phyloP scores from a whole-genome alignment of 23 red algal species.

The Agarophyton chilense region DNA sequence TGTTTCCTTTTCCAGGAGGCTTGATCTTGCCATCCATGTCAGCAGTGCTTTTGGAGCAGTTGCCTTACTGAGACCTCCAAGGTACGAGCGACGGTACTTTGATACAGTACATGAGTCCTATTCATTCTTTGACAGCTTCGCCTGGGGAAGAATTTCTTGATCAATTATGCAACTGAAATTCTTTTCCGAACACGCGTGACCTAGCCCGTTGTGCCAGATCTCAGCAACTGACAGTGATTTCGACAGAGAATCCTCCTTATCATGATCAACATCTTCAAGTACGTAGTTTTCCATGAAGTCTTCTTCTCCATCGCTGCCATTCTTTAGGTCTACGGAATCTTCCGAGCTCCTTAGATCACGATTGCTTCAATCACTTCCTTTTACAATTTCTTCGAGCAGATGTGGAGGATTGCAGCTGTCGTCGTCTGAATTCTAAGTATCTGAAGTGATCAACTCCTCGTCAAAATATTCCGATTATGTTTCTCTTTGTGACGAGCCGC shows the following conservation, averaged over 20 bases:
- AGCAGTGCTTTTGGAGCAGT: background rate
- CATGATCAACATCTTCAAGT: background rate
- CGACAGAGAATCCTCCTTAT: no score
- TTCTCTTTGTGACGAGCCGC: no score
- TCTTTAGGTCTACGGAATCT: no score
- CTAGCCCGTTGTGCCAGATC: slow-evolving; percentile 18
- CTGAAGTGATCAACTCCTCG: no score
- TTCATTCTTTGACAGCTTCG: background rate
- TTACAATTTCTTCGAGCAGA: no score
- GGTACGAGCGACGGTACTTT: slow-evolving; percentile 17
- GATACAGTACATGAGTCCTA: slow-evolving; percentile 29
- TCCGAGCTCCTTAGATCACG: no score
- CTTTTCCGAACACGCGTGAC: background rate
- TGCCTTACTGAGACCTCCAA: slow-evolving; percentile 25
- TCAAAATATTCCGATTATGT: no score
- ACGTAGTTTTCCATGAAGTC: background rate
- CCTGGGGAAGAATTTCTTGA: background rate
- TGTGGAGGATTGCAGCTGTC: no score
- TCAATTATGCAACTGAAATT: background rate
- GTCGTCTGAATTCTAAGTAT: no score
- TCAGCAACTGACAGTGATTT: background rate
- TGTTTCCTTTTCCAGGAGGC: background rate
- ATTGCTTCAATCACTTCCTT: no score
- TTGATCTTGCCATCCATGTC: slow-evolving; percentile 45
- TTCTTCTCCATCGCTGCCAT: background rate